A percentile compares a stretch with the other conserved stretches of the same genome.
Evolutionary conservation across 805 yeast genomes (phyloP).

Genomic region (Candida insectorum): DNA sequence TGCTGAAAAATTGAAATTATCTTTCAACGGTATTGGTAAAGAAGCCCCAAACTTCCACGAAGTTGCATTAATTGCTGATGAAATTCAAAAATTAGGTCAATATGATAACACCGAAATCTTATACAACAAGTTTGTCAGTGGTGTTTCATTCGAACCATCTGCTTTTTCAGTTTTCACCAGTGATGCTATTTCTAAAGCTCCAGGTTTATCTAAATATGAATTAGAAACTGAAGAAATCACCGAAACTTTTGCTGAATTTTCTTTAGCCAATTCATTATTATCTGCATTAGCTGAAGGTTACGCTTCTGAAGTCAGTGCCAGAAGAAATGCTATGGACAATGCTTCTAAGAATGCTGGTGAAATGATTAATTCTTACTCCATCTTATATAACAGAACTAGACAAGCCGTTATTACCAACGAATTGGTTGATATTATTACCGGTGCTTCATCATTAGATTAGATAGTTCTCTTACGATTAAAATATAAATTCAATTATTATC

Average conservation of each 20-base stretch:
- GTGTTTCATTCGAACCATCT: conserved; percentile 88
- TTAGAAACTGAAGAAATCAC: conserved; percentile 65
- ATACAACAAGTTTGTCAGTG: conserved; percentile 84
- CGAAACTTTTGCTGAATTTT: conserved; percentile 75
- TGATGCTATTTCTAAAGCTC: conserved; percentile 74
- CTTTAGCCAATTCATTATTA: conserved; percentile 84
- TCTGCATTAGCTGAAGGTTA: conserved; percentile 96
- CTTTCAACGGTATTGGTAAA: conserved; percentile 91
- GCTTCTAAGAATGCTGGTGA: conserved; percentile 99
- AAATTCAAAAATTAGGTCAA: conserved; percentile 63
- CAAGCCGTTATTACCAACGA: conserved; percentile 99
- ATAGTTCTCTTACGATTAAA: conserved; percentile 3
- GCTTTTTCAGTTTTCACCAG: conserved; percentile 63
- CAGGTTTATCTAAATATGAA: conserved; percentile 81
- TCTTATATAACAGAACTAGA: conserved; percentile 98
- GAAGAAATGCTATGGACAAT: conserved; percentile 99
- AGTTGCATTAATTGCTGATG: conserved; percentile 84
- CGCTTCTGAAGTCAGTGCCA: conserved; percentile 95
- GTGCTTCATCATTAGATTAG: conserved; percentile 97
- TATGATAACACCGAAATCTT: conserved; percentile 78
- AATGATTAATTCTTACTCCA: conserved; percentile 94
- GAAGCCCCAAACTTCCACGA: conserved; percentile 93
- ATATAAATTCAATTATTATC: conserved; percentile 1
- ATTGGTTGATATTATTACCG: conserved; percentile 98
- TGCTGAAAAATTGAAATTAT: conserved; percentile 62